Evolutionary conservation across 306 rosid species (phyloP).

Genomic region (Parietaria judaica): DNA sequence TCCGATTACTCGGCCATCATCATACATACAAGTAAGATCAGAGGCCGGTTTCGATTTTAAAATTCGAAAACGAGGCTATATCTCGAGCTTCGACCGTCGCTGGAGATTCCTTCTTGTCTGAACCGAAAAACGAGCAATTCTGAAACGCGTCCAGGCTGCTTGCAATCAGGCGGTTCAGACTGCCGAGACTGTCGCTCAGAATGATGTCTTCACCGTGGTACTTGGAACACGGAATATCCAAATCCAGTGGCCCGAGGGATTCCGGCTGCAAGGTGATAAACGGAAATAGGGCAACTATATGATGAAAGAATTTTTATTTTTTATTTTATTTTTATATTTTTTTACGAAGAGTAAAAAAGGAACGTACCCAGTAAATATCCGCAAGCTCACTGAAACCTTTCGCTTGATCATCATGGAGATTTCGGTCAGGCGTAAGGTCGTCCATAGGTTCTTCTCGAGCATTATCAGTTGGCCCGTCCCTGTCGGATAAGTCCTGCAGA

Average conservation of each 20-base stretch:
- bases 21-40: constrained; percentile 20
- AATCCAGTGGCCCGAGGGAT: constrained; percentile 79
- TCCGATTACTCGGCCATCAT: constrained; percentile 35
- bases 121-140: constrained; percentile 85
- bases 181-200: constrained; percentile 79
- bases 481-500: constrained; percentile 44
- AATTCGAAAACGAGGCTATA: constrained; percentile 46
- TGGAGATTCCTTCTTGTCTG: constrained; percentile 78
- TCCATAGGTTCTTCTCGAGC: constrained; percentile 40
- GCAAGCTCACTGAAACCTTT: constrained; percentile 53
- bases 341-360: neutral
- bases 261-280: constrained; percentile 62
- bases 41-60: constrained; percentile 51
- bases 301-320: no score
- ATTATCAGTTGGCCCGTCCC: constrained; percentile 42
- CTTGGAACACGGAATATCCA: constrained; percentile 70
- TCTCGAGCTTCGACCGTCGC: constrained; percentile 53
- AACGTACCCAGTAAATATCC: constrained; percentile 77
- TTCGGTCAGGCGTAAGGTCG: constrained; percentile 42
- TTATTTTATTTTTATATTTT: no score
- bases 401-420: constrained; percentile 32
- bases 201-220: constrained; percentile 58
- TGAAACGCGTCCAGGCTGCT: constrained; percentile 99
- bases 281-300: neutral
- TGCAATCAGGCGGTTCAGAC: constrained; percentile 89